Conservation (phyloP, 2,329 filamentous ascomycete species). For the Trichothecium roseum region DNA sequence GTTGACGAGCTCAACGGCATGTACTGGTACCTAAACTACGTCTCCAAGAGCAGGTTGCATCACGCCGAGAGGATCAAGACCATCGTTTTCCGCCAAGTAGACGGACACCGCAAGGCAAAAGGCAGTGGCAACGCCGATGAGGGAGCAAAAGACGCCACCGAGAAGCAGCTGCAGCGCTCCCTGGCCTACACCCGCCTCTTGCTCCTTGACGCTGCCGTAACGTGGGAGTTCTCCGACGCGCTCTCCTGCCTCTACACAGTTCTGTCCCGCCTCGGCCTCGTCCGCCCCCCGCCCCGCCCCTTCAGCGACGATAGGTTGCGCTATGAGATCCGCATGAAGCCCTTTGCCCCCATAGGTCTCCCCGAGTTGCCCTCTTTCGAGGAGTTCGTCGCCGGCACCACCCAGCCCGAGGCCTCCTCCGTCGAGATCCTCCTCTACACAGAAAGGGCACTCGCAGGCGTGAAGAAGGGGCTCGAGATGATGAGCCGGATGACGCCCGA, state of each 20-base stretch:
- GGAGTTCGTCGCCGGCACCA: slow-evolving; percentile 40
- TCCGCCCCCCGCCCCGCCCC: slow-evolving; percentile 42
- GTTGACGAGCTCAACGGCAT: slow-evolving; percentile 75
- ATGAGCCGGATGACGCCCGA: slow-evolving; percentile 39
- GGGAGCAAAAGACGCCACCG: slow-evolving; percentile 15
- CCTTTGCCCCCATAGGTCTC: slow-evolving; percentile 59
- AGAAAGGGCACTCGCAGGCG: slow-evolving; percentile 32
- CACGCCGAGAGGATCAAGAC: slow-evolving; percentile 65
- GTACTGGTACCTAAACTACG: slow-evolving; percentile 81
- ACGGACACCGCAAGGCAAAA: slow-evolving; percentile 12
- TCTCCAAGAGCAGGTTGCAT: slow-evolving; percentile 56
- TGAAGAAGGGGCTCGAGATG: slow-evolving; percentile 46
- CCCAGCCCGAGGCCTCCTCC: slow-evolving; percentile 26
- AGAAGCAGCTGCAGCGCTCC: slow-evolving; percentile 35
- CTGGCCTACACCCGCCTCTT: slow-evolving; percentile 47
- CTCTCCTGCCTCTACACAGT: slow-evolving; percentile 55
- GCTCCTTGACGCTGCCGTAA: slow-evolving; percentile 55
- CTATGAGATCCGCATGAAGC: slow-evolving; percentile 80
- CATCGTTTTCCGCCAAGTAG: slow-evolving; percentile 40
- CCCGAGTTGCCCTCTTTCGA: slow-evolving; percentile 57
- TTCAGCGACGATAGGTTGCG: slow-evolving; percentile 60
- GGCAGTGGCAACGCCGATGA: background rate
- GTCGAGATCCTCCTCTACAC: slow-evolving; percentile 33
- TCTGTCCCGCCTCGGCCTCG: slow-evolving; percentile 45
- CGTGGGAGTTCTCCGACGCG: slow-evolving; percentile 43